Evolutionary conservation across 257 asterid species (phyloP), one percentile per base, ranked within the genome.

Genomic region (Salvia splendens): DNA sequence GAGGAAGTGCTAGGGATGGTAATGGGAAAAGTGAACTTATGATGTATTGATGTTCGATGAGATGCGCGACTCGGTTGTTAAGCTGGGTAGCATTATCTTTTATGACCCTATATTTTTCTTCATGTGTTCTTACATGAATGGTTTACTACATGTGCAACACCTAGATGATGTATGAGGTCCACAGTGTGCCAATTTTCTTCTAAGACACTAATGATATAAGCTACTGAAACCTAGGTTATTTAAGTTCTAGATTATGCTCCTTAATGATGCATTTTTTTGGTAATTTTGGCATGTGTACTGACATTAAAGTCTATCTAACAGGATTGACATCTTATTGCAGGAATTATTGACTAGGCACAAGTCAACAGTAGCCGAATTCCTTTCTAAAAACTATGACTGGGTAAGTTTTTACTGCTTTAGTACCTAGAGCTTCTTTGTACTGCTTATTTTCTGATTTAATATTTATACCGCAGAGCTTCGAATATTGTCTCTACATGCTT

Each of bases 281-380:
- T 12, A 33, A 41, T 63, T 17, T 9, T 11, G 8, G 8, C 38
- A 10, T 64, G 43, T 49, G 32, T 77, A 57, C 48, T 54, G 63
- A 57, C 67, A 64, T 38, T 59, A 12, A 57, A 60, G 55, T 64
- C 3, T 62, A 36, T 16, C 56, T 75, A 52, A 72, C 64, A 57
- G 52, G 75, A 57, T 73, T 81, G 71, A 76, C 77, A 57, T 76
- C 68, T 64, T 81, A 53, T 70, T 78, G 72, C 91, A 92, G 98
- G 98, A 92, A 84, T 84, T 92, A 72, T 70, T 92, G 86, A 92
- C 98, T 10, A 83, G 98, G 85, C 98, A 92, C 72, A 92, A 92
- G 82, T 89, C 97, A 48, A 92, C 98, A 2, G 98, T 92, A 53
- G 95, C 98, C 55, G 95, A 86, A 49, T 92, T 89, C 70, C 97